phyloP scores from a whole-genome alignment of 2,329 filamentous ascomycete genomes.

The Bretziella fagacearum region DNA sequence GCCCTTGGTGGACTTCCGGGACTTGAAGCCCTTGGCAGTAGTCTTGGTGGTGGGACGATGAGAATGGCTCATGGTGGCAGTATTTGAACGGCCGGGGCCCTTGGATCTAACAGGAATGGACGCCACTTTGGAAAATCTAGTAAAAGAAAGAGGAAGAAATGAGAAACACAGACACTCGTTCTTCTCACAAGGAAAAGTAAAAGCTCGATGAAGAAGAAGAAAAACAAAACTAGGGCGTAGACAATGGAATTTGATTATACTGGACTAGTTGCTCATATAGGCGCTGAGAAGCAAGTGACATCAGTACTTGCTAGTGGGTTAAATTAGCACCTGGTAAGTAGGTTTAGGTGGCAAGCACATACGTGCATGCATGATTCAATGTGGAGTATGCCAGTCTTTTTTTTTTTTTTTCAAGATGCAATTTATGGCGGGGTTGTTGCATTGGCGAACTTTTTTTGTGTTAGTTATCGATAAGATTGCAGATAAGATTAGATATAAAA shows the following conservation, averaged over 20 bases:
- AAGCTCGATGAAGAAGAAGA: no score
- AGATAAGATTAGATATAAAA: constrained; percentile 2
- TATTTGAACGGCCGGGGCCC: constrained; percentile 50
- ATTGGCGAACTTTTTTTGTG: constrained; percentile 19
- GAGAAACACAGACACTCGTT: background rate
- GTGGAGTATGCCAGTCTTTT: constrained; percentile 7
- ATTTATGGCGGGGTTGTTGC: constrained; percentile 13
- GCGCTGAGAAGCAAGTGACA: no score
- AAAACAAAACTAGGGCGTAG: no score
- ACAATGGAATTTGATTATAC: no score
- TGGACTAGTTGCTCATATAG: no score
- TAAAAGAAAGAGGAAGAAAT: background rate
- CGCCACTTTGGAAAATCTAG: constrained; percentile 33
- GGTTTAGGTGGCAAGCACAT: constrained; percentile 5
- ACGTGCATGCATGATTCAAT: background rate
- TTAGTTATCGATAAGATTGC: constrained; percentile 14
- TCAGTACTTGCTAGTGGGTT: background rate
- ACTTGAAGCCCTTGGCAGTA: constrained; percentile 81
- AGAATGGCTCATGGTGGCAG: constrained; percentile 56
- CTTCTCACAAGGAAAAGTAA: no score
- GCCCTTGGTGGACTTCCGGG: constrained; percentile 75
- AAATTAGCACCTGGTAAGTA: background rate
- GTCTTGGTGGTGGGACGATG: constrained; percentile 87
- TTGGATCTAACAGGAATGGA: constrained; percentile 78
- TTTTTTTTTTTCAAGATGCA: background rate